Evolutionary conservation across 2,329 filamentous ascomycete genomes (phyloP), one percentile per base, ranked within the genome.

Genomic region (Graphiopsis chlorocephala): DNA sequence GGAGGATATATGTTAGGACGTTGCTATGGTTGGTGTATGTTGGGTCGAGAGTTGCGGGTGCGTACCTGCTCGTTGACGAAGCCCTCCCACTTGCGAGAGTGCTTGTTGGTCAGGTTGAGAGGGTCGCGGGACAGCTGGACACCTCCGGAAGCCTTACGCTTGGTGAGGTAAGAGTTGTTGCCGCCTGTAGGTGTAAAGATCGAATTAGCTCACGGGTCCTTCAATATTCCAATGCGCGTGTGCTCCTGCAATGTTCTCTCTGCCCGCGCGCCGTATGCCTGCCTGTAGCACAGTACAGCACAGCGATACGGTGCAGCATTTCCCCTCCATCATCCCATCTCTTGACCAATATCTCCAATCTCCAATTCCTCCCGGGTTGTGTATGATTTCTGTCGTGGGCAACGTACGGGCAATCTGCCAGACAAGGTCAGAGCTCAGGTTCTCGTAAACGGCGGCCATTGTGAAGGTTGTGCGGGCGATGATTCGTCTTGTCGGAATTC

Each of bases 321-420:
- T 42, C 20, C 33, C 33, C 20, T 57, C 28, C 55, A 17, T 23
- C 55, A 15, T 38, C 29, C 55, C 55, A 42, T n/a, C 55, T 57
- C 55, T 57, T 57, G 20, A 57, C 33, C 55, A 42, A 17, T 12
- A 28, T 25, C 33, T 42, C 55, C 55, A 57, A 38, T 23, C 33
- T 28, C 14, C 12, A 38, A 35, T 17, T 42, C 26, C 55, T 56
- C 29, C 50, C 42, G 42, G 25, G 58, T 38, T 42, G 38, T 52
- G 52, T 35, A 25, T 56, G 17, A 26, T 56, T 56, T 56, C 33
- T 57, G n/a, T 20, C 42, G 20, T n/a, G 64, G 67, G 20, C 67
- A 67, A 93, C 93, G 82, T 89, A 97, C 93, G 92, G 86, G 90
- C 89, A 81, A 96, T 84, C 87, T 94, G 90, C 94, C 94, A 98